Conservation (phyloP, 768 basidiomycete genomes). For the Dioszegia crocea region DNA sequence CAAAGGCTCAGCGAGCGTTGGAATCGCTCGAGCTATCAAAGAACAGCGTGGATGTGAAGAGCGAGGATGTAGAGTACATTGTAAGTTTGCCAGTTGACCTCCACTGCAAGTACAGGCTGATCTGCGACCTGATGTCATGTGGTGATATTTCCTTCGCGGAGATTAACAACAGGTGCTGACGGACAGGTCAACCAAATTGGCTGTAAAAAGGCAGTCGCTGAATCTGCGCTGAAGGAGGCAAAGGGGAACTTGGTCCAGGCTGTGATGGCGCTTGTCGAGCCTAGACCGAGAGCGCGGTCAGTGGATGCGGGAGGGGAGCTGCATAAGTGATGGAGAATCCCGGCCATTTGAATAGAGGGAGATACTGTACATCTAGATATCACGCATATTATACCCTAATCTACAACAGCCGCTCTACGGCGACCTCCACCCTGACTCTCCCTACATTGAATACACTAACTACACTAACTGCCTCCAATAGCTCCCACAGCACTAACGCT, state of each 20-base stretch:
- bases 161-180: neutral
- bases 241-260: constrained; percentile 43
- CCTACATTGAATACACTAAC: too few species aligned
- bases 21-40: constrained; percentile 31
- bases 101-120: too few species aligned
- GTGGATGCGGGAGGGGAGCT: constrained; percentile 29
- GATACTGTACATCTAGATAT: neutral
- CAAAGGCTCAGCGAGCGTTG: constrained; percentile 39
- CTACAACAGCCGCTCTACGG: too few species aligned
- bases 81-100: constrained; percentile 22
- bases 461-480: too few species aligned
- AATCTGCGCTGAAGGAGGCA: constrained; percentile 21
- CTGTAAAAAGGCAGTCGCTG: constrained; percentile 24
- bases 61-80: constrained; percentile 37
- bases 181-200: constrained; percentile 22
- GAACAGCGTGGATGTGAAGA: constrained; percentile 13
- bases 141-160: too few species aligned
- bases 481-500: too few species aligned
- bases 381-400: too few species aligned
- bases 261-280: constrained; percentile 35
- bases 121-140: too few species aligned
- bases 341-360: neutral
- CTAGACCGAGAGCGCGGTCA: constrained; percentile 29
- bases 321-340: neutral
- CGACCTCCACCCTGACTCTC: too few species aligned